A percentile compares a stretch with the other conserved stretches of the same genome.
Conservation (phyloP, 768 basidiomycete species). For the Tephrocybe sp. region DNA sequence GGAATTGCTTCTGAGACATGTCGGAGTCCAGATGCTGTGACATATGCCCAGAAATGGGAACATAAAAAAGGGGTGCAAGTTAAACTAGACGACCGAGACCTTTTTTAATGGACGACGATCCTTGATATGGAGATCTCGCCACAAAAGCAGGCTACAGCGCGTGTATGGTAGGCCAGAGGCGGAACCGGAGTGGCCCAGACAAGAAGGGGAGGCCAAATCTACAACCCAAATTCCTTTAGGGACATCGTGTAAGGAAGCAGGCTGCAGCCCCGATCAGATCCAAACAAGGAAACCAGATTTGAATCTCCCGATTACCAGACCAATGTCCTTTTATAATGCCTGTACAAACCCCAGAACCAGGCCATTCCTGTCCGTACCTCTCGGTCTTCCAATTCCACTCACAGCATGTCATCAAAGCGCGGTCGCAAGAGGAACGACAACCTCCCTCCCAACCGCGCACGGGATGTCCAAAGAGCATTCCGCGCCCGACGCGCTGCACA, state of each 20-base stretch:
- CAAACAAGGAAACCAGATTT: conserved; percentile 22
- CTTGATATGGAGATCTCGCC: background rate
- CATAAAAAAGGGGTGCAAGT: conserved; percentile 6
- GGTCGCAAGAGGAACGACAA: conserved; percentile 84
- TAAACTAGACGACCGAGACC: background rate
- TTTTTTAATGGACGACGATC: conserved; percentile 1
- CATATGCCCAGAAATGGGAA: conserved; percentile 7
- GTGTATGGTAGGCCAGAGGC: conserved; percentile 1
- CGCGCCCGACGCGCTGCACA: conserved; percentile 87
- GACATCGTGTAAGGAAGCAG: conserved; percentile 8
- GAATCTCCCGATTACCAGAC: conserved; percentile 31
- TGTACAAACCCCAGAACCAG: conserved; percentile 22
- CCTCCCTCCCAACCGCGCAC: conserved; percentile 77
- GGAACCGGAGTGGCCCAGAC: conserved; percentile 3
- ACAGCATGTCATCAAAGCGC: conserved; percentile 79
- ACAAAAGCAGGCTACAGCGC: background rate
- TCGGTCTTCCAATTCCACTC: conserved; percentile 26
- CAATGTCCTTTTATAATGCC: conserved; percentile 43
- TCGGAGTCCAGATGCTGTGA: conserved; percentile 7
- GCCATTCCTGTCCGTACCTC: conserved; percentile 24
- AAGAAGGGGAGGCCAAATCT: conserved; percentile 5
- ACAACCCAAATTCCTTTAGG: background rate
- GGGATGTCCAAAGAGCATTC: conserved; percentile 90
- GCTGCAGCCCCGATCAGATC: conserved; percentile 18
- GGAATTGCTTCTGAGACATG: conserved; percentile 15